Conservation (phyloP, 1,284 basidiomycete species). For the Fistulinella cinereoalba region DNA sequence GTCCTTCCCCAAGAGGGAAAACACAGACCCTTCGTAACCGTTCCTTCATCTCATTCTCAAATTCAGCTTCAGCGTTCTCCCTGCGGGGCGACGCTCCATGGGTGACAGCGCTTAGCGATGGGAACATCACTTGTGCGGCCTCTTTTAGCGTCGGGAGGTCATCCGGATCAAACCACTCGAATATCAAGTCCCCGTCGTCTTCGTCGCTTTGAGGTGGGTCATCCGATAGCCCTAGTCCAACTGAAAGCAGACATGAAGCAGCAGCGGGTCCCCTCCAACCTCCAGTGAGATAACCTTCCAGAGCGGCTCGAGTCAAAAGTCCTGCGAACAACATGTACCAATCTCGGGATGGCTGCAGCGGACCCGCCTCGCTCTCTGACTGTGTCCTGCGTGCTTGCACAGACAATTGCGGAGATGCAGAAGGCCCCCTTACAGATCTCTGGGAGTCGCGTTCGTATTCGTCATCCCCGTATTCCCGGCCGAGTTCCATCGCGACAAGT, state of each 20-base stretch:
- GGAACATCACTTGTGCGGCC: slow-evolving; percentile 67
- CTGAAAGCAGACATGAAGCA: slow-evolving; percentile 68
- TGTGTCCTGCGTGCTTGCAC: slow-evolving; percentile 20
- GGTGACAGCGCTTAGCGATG: slow-evolving; percentile 42
- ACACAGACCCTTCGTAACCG: slow-evolving; percentile 61
- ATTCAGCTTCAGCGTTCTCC: slow-evolving; percentile 59
- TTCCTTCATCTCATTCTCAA: slow-evolving; percentile 63
- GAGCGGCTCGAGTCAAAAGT: slow-evolving; percentile 70
- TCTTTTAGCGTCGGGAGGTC: slow-evolving; percentile 66
- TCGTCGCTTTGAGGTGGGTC: slow-evolving; percentile 22
- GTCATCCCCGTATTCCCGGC: slow-evolving; percentile 53
- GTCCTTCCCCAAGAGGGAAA: neutral
- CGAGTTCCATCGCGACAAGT: slow-evolving; percentile 69
- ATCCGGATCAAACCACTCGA: slow-evolving; percentile 68
- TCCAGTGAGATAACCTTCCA: slow-evolving; percentile 78
- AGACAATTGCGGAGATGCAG: slow-evolving; percentile 9
- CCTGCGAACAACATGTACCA: slow-evolving; percentile 80
- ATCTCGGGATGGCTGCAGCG: slow-evolving; percentile 62
- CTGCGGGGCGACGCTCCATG: slow-evolving; percentile 24
- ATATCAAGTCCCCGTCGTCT: slow-evolving; percentile 41
- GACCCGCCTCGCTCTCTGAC: slow-evolving; percentile 43
- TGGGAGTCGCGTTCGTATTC: slow-evolving; percentile 34
- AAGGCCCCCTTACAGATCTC: slow-evolving; percentile 8
- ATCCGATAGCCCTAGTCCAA: slow-evolving; percentile 57
- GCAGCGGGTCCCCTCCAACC: slow-evolving; percentile 73